phyloP scores from a whole-genome alignment of 371 early-diverging fungal genomes.

The Syncephalis fuscata region DNA sequence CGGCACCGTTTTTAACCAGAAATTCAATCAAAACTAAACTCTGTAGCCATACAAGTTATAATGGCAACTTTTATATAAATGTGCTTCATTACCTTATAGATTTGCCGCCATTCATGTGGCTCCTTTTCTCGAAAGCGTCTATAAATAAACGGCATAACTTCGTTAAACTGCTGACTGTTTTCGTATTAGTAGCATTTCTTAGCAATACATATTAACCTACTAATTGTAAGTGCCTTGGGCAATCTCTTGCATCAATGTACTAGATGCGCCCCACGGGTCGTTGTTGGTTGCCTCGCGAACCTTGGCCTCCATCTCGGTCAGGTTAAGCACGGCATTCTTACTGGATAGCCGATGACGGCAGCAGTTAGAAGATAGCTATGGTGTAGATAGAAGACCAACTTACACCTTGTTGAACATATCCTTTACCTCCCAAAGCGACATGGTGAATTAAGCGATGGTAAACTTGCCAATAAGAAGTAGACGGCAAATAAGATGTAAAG shows the following conservation, averaged over 20 bases:
- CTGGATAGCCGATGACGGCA: constrained; percentile 1
- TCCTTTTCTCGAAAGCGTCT: constrained; percentile 72
- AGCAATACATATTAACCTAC: constrained; percentile 19
- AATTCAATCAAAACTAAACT: constrained; percentile 83
- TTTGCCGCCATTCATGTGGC: constrained; percentile 76
- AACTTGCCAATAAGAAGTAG: too few relatives aligned
- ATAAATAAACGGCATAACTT: constrained; percentile 86
- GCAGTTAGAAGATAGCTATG: neutral
- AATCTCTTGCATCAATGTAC: constrained; percentile 79
- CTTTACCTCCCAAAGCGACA: constrained; percentile 11
- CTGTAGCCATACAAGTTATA: constrained; percentile 15
- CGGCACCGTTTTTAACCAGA: constrained; percentile 87
- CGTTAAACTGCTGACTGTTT: constrained; percentile 65
- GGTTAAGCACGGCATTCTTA: constrained; percentile 43
- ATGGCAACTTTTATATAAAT: neutral
- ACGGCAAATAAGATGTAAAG: too few relatives aligned
- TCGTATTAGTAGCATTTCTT: neutral
- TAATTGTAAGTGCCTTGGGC: constrained; percentile 69
- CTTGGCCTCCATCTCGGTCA: constrained; percentile 77
- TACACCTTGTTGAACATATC: constrained; percentile 13
- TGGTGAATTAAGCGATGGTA: neutral
- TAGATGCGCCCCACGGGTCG: constrained; percentile 85
- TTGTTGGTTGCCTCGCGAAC: constrained; percentile 73
- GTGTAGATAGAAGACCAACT: neutral
- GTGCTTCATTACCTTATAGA: constrained; percentile 61